Evolutionary conservation across 139 green algal genomes (phyloP), one percentile per base, ranked within the genome.

Genomic region (Chlorokybus atmophyticus): DNA sequence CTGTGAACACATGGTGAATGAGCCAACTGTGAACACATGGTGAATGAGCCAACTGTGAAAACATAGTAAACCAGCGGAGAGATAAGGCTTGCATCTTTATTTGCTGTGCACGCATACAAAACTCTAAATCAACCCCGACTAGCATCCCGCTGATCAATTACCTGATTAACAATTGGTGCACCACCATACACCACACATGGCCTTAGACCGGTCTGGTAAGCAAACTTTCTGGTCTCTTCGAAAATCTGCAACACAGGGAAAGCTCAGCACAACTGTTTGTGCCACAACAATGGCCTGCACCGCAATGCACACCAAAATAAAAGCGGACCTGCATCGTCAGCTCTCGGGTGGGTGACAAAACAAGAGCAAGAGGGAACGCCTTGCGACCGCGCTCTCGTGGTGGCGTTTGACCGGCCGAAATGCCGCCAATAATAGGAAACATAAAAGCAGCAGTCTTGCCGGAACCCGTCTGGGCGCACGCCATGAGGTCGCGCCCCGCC

Each of bases 401-500:
- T 64, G 25, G 66, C 66, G 29, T 82, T 71, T 69, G 85, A 75
- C 52, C 79, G 75, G 54, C 63, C 71, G 95, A 60, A 59, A 95
- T 89, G 61, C 76, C 76, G n/a, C 70, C 71, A 48, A 98, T 94
- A 58, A 98, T 97, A 40, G 91, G 91, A 71, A 98, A 95, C 77
- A 85, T 51, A 76, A 98, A 98, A 29, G 86, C 89, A 27, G 91
- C 91, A 2, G 92, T 99, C 70, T 99, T 99, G 60, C 90, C 90
- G 2, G 88, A 95, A 2, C 90, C 92, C 51, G 21, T 76, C 54
- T 78, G 70, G n/a, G 70, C 62, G 32, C 62, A 78, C 17, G 62
- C 92, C 88, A 97, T 95, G 25, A 97, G 77, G 66, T 99, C 91
- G 19, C 91, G 71, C n/a, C 82, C 79, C 8, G 76, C 77, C 31